Percentiles rank a stretch among this genome's conserved stretches.
phyloP scores from a whole-genome alignment of 768 basidiomycete species.

The Cystofilobasidium bisporidii region DNA sequence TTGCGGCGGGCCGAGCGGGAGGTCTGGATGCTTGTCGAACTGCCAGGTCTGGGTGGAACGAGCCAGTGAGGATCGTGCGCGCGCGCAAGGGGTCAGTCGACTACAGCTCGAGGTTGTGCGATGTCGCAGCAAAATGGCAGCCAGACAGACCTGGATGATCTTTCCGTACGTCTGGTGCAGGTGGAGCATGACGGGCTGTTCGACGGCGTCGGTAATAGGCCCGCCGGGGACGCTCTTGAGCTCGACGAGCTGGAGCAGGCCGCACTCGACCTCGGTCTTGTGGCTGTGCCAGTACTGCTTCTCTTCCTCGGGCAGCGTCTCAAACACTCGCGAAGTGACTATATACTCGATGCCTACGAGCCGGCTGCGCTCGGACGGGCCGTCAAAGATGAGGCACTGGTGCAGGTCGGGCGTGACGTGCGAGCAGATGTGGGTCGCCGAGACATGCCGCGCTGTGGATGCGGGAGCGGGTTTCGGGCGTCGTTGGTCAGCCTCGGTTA shows the following conservation, averaged over 20 bases:
- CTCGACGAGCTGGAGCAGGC: conserved; percentile 7
- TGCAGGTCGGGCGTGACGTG: not conserved
- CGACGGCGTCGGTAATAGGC: not conserved
- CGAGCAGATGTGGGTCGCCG: not conserved
- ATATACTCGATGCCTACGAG: no score
- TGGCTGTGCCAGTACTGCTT: conserved; percentile 15
- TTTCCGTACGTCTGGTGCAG: conserved; percentile 49
- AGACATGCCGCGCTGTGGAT: not conserved
- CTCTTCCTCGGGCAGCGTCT: conserved; percentile 12
- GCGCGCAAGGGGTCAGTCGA: no score
- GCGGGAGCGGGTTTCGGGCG: no score
- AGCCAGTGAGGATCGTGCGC: no score
- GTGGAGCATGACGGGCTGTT: conserved; percentile 40
- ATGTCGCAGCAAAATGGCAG: no score
- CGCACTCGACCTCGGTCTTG: conserved; percentile 5
- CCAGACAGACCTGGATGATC: conserved; percentile 36
- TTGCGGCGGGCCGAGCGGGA: conserved; percentile 46
- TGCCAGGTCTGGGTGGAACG: conserved; percentile 28
- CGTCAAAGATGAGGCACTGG: conserved; percentile 1
- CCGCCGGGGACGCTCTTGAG: conserved; percentile 6
- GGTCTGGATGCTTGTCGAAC: conserved; percentile 42
- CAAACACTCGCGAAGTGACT: conserved; percentile 2
- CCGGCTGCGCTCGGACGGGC: no score
- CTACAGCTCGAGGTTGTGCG: no score
- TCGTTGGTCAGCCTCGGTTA: no score